Conservation (phyloP, 495 filamentous ascomycete genomes). For the Cercophora sp. region DNA sequence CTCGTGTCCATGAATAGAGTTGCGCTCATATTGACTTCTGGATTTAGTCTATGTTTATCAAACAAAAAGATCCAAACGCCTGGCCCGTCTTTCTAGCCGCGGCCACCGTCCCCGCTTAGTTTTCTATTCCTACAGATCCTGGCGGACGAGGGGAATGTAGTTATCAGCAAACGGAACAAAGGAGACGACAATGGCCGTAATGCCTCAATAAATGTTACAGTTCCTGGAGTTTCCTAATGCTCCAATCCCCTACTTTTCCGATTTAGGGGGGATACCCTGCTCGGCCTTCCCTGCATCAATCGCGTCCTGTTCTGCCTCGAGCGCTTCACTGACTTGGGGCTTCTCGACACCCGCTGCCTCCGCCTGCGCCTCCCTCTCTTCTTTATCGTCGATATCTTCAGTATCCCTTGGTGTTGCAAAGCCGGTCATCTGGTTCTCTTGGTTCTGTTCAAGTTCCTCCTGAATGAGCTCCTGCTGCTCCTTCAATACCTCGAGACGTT, state of each 20-base stretch:
- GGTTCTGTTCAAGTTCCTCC: slow-evolving; percentile 90
- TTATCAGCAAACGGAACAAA: not conserved
- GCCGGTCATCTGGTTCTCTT: slow-evolving; percentile 62
- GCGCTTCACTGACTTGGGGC: slow-evolving; percentile 40
- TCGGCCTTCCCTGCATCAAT: slow-evolving; percentile 18
- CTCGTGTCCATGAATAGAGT: no score
- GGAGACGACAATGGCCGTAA: no score
- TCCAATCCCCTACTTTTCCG: not conserved
- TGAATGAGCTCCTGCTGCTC: slow-evolving; percentile 98
- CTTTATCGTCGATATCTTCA: slow-evolving; percentile 72
- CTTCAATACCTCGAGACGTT: slow-evolving; percentile 97
- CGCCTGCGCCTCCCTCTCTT: slow-evolving; percentile 43
- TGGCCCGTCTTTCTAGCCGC: no score
- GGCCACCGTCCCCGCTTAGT: not conserved
- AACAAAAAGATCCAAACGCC: no score
- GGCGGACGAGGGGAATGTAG: not conserved
- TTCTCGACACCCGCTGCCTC: slow-evolving; percentile 35
- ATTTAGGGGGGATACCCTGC: not conserved
- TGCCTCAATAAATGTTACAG: no score
- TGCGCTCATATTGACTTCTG: no score
- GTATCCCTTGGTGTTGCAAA: slow-evolving; percentile 77
- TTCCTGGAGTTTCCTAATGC: no score
- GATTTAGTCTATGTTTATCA: no score
- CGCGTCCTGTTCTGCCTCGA: slow-evolving; percentile 40
- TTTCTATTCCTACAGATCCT: not conserved